These are phyloP conservation scores for Protomyces inundatus DNA, from an alignment of 1,139 yeast species.

Conservation along the genomic window DNA sequence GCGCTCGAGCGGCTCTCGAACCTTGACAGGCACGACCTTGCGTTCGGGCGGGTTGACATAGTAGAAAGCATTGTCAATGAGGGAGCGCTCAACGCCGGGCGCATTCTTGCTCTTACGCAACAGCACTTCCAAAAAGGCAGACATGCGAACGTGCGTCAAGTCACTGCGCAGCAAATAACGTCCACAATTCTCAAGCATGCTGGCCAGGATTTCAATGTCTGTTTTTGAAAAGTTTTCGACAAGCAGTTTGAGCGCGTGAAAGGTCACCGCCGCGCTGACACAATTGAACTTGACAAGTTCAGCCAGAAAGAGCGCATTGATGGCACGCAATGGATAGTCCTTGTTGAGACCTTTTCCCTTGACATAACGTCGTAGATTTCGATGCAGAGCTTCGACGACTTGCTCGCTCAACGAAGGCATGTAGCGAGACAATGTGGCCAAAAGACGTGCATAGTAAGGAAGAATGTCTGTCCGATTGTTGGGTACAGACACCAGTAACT, in stretches of 20 bases:
- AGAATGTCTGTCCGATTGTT: constrained; percentile 36
- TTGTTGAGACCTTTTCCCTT: constrained; percentile 47
- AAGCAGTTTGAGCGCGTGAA: constrained; percentile 49
- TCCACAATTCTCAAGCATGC: constrained; percentile 72
- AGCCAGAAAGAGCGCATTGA: constrained; percentile 57
- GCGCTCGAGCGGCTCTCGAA: constrained; percentile 37
- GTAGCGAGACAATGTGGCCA: constrained; percentile 53
- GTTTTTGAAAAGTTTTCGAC: constrained; percentile 54
- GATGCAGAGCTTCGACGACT: constrained; percentile 53
- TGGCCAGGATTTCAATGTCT: constrained; percentile 60
- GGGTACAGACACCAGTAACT: constrained; percentile 46
- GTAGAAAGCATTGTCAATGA: constrained; percentile 56
- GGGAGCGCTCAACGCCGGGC: constrained; percentile 52
- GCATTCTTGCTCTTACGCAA: constrained; percentile 50
- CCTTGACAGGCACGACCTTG: constrained; percentile 34
- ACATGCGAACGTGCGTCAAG: constrained; percentile 57
- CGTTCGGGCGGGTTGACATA: constrained; percentile 57
- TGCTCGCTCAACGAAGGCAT: constrained; percentile 55
- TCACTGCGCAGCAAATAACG: constrained; percentile 58
- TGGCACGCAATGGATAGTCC: constrained; percentile 39
- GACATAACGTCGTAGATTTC: constrained; percentile 43
- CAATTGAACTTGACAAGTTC: constrained; percentile 74
- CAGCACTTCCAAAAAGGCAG: constrained; percentile 57
- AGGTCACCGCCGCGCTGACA: constrained; percentile 64
- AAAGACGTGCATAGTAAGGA: constrained; percentile 57